These are phyloP conservation scores for Silene latifolia DNA, from an alignment of 148 eudicot genomes.

Conservation along the genomic window DNA sequence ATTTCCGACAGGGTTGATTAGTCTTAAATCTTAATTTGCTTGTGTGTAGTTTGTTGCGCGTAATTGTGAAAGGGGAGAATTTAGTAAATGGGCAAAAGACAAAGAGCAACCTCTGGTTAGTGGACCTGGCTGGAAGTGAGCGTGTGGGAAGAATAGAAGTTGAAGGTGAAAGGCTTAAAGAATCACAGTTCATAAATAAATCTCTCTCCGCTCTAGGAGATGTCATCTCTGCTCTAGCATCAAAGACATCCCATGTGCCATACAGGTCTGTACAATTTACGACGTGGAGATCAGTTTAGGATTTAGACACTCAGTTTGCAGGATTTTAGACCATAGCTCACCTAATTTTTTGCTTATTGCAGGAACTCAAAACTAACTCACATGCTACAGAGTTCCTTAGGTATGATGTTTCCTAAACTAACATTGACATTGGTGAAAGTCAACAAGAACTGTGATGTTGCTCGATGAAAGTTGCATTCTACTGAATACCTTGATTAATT, in stretches of 20 bases:
- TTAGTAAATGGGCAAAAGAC: constrained; percentile 68
- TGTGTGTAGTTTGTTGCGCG: constrained; percentile 80
- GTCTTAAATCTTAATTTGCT: constrained; percentile 10
- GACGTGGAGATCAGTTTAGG: background rate
- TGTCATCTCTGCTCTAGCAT: constrained; percentile 92
- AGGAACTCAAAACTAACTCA: constrained; percentile 98
- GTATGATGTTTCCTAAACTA: constrained; percentile 36
- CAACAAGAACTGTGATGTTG: background rate
- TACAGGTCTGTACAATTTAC: constrained; percentile 47
- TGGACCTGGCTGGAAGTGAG: constrained; percentile 98
- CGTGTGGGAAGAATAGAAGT: constrained; percentile 87
- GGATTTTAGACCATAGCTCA: background rate
- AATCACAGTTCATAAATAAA: constrained; percentile 92
- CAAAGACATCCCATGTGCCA: constrained; percentile 82
- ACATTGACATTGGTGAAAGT: background rate
- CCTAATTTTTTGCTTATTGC: constrained; percentile 23
- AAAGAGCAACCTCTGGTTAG: constrained; percentile 92
- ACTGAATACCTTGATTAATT: background rate
- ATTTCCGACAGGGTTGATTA: background rate
- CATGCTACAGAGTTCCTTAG: constrained; percentile 93
- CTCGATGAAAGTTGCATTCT: background rate
- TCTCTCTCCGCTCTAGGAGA: constrained; percentile 95
- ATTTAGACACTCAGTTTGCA: background rate
- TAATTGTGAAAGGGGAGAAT: constrained; percentile 67
- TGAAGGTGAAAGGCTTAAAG: constrained; percentile 94